Percentiles rank a stretch among this genome's conserved stretches.
Evolutionary conservation across 2,329 filamentous ascomycete genomes (phyloP).

Genomic region (Cladosporium cucumerinum): DNA sequence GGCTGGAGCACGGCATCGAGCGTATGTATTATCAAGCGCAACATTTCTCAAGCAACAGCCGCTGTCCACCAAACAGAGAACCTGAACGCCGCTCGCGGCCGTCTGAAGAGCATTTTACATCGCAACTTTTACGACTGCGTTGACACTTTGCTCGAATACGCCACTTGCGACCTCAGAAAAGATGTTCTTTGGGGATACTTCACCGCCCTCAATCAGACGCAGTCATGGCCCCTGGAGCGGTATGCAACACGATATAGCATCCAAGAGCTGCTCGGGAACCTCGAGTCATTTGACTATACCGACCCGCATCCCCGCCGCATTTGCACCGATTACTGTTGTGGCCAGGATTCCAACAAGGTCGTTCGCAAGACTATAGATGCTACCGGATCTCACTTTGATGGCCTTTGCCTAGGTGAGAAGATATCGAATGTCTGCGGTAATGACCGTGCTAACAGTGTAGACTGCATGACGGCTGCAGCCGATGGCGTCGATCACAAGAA

Average conservation of each 20-base stretch:
- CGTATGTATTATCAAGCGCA: not conserved
- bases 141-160: slow-evolving; percentile 12
- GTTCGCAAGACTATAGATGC: not conserved
- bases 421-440: not conserved
- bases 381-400: slow-evolving; percentile 26
- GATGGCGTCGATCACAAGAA: not conserved
- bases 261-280: slow-evolving; percentile 7
- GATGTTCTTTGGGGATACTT: slow-evolving; percentile 22
- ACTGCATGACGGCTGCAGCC: not conserved
- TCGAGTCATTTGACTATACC: slow-evolving; percentile 16
- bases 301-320: not conserved
- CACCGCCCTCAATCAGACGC: slow-evolving; percentile 16
- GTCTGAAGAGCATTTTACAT: slow-evolving; percentile 23
- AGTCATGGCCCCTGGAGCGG: slow-evolving; percentile 24
- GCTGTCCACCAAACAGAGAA: not conserved
- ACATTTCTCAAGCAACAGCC: not conserved
- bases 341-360: not conserved
- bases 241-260: slow-evolving; percentile 16
- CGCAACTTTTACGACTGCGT: slow-evolving; percentile 21
- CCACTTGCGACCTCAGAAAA: not conserved
- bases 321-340: not conserved
- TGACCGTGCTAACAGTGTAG: not conserved
- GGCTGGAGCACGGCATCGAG: slow-evolving; percentile 1
- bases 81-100: slow-evolving; percentile 12
- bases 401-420: slow-evolving; percentile 28